Percentiles rank a stretch among this genome's conserved stretches.
Evolutionary conservation across 306 rosid species (phyloP).

Genomic region (Rosa lucieae): DNA sequence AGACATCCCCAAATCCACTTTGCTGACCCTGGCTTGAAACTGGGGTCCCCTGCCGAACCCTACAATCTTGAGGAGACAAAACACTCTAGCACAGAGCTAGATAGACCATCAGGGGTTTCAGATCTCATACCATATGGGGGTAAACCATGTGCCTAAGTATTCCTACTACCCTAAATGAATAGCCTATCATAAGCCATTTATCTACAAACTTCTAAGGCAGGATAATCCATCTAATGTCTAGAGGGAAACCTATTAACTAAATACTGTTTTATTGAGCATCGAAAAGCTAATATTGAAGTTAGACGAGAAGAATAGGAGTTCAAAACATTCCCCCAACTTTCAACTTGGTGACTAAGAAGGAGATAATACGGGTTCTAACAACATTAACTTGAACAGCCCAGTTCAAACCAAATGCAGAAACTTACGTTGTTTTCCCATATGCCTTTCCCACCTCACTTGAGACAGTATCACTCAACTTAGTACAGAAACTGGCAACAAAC

Average conservation of each 20-base stretch:
- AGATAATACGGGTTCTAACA: neutral
- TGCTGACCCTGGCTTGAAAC: neutral
- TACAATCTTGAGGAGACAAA: neutral
- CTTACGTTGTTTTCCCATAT: constrained; percentile 90
- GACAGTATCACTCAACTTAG: constrained; percentile 94
- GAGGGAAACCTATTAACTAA: neutral
- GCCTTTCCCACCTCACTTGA: constrained; percentile 99
- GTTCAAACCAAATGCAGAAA: constrained; percentile 13
- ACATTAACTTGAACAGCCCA: neutral
- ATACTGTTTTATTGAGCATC: neutral
- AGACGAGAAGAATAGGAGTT: neutral
- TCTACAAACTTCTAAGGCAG: neutral
- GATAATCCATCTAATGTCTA: neutral
- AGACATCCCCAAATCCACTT: neutral
- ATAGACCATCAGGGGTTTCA: neutral
- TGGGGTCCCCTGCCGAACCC: neutral
- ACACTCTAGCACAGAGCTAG: neutral
- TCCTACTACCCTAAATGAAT: neutral
- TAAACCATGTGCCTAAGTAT: neutral
- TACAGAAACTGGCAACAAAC: constrained; percentile 93
- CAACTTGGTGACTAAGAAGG: neutral
- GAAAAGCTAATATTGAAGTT: neutral
- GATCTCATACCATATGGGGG: neutral
- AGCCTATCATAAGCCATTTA: neutral
- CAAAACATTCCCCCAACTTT: neutral